Evolutionary conservation across 495 filamentous ascomycete genomes (phyloP).

Genomic region (Annulohypoxylon maeteangense): DNA sequence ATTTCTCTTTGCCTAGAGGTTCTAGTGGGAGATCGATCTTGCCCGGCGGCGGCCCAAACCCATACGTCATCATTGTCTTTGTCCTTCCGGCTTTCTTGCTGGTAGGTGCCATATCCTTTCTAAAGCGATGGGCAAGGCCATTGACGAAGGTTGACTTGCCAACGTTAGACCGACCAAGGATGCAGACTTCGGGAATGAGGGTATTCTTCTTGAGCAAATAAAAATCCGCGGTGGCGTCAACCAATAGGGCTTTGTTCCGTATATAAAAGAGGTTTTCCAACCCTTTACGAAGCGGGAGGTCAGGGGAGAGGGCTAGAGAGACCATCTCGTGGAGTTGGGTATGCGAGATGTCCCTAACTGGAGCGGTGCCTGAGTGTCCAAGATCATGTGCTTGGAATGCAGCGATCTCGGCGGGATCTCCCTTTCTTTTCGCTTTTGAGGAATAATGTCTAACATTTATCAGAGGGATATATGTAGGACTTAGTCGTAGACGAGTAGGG

Average conservation of each 20-base stretch:
- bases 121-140: conserved; percentile 70
- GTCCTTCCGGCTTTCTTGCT: conserved; percentile 81
- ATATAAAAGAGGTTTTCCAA: conserved; percentile 73
- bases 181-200: conserved; percentile 67
- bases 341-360: conserved; percentile 20
- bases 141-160: conserved; percentile 93
- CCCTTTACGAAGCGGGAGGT: conserved; percentile 31
- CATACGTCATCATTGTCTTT: conserved; percentile 84
- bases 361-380: conserved; percentile 14
- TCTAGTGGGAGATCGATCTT: conserved; percentile 29
- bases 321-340: conserved; percentile 35
- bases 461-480: neutral
- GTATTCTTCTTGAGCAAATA: conserved; percentile 68
- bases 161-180: conserved; percentile 85
- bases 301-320: conserved; percentile 24
- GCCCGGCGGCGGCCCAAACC: conserved; percentile 65
- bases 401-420: conserved; percentile 29
- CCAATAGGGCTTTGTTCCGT: conserved; percentile 68
- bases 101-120: conserved; percentile 65
- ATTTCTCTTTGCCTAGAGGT: conserved; percentile 58
- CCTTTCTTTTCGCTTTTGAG: conserved; percentile 2
- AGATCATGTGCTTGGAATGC: too few species aligned
- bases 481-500: conserved; percentile 23
- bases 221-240: conserved; percentile 78
- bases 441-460: conserved; percentile 10